A percentile compares a stretch with the other conserved stretches of the same genome.
These are phyloP conservation scores for Rhizophagus clarus DNA, from an alignment of 192 early-diverging fungal species.

Conservation along the genomic window DNA sequence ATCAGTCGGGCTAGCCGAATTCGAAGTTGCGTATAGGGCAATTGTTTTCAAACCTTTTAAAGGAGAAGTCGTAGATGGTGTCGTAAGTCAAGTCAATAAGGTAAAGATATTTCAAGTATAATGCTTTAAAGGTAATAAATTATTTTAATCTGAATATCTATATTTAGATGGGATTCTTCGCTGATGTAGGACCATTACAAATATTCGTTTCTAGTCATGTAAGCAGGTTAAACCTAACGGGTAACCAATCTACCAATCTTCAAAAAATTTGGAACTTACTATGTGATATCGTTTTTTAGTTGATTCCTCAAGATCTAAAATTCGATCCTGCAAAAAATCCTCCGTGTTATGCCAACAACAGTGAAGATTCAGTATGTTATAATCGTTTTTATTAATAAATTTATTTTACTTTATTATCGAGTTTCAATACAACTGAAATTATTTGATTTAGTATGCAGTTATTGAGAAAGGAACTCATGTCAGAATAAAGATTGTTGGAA, in stretches of 20 bases:
- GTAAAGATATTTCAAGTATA: constrained; percentile 40
- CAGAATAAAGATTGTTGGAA: constrained; percentile 87
- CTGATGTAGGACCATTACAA: constrained; percentile 90
- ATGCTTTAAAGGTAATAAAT: neutral
- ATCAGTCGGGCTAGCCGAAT: constrained; percentile 87
- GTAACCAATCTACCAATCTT: neutral
- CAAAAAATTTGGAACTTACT: neutral
- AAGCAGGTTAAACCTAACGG: constrained; percentile 32
- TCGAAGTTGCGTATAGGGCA: constrained; percentile 85
- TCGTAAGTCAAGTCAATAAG: constrained; percentile 88
- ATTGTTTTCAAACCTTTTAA: constrained; percentile 98
- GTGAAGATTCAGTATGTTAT: constrained; percentile 63
- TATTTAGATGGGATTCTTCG: constrained; percentile 87
- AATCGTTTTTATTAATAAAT: constrained; percentile 10
- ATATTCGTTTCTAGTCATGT: constrained; percentile 88
- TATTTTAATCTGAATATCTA: neutral
- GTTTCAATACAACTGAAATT: neutral
- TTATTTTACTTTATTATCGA: neutral
- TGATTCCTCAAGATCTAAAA: constrained; percentile 86
- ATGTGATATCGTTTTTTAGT: constrained; percentile 39
- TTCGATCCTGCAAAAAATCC: constrained; percentile 90
- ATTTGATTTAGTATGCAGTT: constrained; percentile 36
- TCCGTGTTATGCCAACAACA: constrained; percentile 71
- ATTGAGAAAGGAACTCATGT: constrained; percentile 89
- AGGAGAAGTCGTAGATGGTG: constrained; percentile 93